A percentile compares a stretch with the other conserved stretches of the same genome.
Evolutionary conservation across 179 eudicot genomes (phyloP).

Genomic region (Camellia oleifera): DNA sequence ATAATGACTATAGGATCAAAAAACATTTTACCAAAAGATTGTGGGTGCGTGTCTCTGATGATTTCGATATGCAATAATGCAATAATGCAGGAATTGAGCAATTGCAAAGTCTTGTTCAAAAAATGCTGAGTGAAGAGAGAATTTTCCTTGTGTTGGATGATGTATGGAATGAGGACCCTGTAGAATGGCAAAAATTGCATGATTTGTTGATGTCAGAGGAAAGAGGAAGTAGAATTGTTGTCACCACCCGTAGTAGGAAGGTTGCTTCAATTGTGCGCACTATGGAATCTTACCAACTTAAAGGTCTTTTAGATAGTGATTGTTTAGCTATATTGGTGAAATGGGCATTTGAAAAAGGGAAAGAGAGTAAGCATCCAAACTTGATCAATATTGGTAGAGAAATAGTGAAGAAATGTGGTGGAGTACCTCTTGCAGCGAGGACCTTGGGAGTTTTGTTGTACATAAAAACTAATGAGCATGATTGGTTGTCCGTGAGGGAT

Average conservation of each 20-base stretch:
- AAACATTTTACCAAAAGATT: neutral
- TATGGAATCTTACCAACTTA: constrained; percentile 2
- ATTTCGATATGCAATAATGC: constrained; percentile 14
- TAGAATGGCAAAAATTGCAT: constrained; percentile 23
- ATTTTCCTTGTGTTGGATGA: constrained; percentile 33
- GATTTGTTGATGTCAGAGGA: constrained; percentile 22
- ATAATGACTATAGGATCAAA: constrained; percentile 16
- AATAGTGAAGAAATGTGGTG: constrained; percentile 22
- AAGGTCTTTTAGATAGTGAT: constrained; percentile 19
- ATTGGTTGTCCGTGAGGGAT: constrained; percentile 23
- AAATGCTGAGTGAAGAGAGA: constrained; percentile 21
- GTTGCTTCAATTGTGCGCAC: constrained; percentile 26
- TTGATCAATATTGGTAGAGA: constrained; percentile 26
- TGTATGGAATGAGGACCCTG: constrained; percentile 30
- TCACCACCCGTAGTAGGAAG: constrained; percentile 26
- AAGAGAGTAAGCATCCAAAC: neutral
- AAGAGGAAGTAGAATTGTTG: constrained; percentile 26
- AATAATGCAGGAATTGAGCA: constrained; percentile 15
- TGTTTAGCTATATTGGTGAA: constrained; percentile 20
- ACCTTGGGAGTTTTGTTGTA: constrained; percentile 19
- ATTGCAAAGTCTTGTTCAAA: constrained; percentile 19
- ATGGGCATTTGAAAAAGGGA: constrained; percentile 18
- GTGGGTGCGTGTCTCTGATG: constrained; percentile 31
- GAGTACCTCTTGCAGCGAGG: constrained; percentile 24
- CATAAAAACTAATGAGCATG: constrained; percentile 11